Conservation (phyloP, 2,329 filamentous ascomycete species). For the Colletotrichum navitas region DNA sequence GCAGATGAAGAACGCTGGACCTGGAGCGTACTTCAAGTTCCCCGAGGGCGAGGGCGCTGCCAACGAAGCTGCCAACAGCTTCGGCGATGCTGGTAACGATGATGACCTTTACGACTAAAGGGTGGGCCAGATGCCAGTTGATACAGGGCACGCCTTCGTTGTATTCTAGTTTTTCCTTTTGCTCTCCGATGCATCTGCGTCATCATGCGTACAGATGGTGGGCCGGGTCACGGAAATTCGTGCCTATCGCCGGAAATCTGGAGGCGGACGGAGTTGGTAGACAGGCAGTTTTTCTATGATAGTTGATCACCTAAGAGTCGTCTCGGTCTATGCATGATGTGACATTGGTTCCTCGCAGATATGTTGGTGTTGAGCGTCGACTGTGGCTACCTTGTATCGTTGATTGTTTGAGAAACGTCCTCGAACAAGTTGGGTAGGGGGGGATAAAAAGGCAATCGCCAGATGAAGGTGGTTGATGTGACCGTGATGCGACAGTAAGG, state of each 20-base stretch:
- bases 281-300: slow-evolving; percentile 40
- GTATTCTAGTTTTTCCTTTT: slow-evolving; percentile 62
- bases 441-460: neutral
- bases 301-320: slow-evolving; percentile 16
- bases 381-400: neutral
- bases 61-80: slow-evolving; percentile 70
- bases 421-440: neutral
- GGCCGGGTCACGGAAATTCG: slow-evolving; percentile 27
- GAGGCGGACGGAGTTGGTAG: slow-evolving; percentile 43
- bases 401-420: neutral
- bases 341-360: neutral
- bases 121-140: slow-evolving; percentile 44
- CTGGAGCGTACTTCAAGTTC: slow-evolving; percentile 99
- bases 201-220: slow-evolving; percentile 43
- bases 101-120: slow-evolving; percentile 96
- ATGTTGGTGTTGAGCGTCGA: too few species aligned
- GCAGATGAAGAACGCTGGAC: slow-evolving; percentile 98
- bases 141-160: slow-evolving; percentile 44
- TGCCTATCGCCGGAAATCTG: slow-evolving; percentile 28
- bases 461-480: neutral
- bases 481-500: neutral
- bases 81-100: slow-evolving; percentile 91
- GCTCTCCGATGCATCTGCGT: slow-evolving; percentile 52
- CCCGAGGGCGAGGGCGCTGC: slow-evolving; percentile 77
- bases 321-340: neutral